Evolutionary conservation across 1,284 basidiomycete genomes (phyloP), one percentile per base, ranked within the genome.

Genomic region (Mycena citricolor): DNA sequence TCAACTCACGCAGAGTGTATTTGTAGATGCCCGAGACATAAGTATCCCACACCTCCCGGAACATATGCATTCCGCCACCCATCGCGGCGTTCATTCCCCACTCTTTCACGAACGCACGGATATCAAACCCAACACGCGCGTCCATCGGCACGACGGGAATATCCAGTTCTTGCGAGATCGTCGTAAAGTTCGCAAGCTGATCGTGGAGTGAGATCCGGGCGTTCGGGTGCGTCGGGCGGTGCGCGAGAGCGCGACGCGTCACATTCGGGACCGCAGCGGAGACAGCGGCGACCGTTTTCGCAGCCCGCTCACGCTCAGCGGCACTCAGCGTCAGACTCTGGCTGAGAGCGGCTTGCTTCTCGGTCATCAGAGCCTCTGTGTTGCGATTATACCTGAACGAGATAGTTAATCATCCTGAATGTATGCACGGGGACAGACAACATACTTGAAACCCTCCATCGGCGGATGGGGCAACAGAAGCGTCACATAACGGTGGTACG

Each of bases 401-500:
- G n/a, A n/a, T n/a, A n/a, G n/a, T n/a, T n/a, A n/a, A n/a, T n/a
- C n/a, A n/a, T n/a, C n/a, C 6, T 21, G 10, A 8, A 36, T 8
- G 33, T 8, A 38, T 25, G 34, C 6, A 12, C 30, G 24, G 12
- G n/a, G n/a, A n/a, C 26, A 25, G 10, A 16, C 17, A 20, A 42
- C 39, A 16, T 23, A 42, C 33, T 22, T 35, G 28, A 24, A 31
- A 14, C 48, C 48, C 11, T 23, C 13, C 3, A 32, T 19, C 11
- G 72, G 63, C 30, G 71, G 68, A 56, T 95, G 91, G n/a, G 82
- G 83, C 38, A 94, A 74, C 21, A 94, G 70, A 16, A 94, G 66
- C 20, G 84, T 57, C 2, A 82, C 81, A 64, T 94, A 94, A 43
- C 93, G 86, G 66, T 94, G 92, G 66, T 91, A 92, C 0, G 80